Base-by-base conservation (phyloP, 495 filamentous ascomycete species). In the Sporormia fimetaria region DNA sequence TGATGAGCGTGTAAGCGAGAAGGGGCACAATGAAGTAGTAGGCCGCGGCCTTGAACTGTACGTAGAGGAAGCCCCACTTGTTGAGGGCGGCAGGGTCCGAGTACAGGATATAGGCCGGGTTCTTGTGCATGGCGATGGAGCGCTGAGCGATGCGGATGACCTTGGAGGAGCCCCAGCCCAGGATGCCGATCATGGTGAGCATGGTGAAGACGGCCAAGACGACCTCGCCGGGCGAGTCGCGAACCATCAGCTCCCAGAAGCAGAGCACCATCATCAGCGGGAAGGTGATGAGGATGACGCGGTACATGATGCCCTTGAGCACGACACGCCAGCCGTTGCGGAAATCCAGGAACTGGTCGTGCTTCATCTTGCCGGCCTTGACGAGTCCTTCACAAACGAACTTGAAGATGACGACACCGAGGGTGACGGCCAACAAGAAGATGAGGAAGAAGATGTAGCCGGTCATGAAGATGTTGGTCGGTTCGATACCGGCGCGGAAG, bases 51-150 rank as follows among this genome's bases (percentile, higher is more conserved):
- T 87, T 81, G 68, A 94, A 96, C 60, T 95, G 90, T 40, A 98
- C 84, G 58, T 98, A 98, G 21, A 98, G 66, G 66, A 96, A 98
- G 11, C 90, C 90, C 90, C 90, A 95, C 66, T 94, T 93, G 75
- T 98, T 95, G 43, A 98, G 66, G 23, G 82, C 77, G 34, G 81
- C 71, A 7, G 87, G 85, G 55, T 98, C 90, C 6, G 90, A 94
- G 67, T 93, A 98, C 25, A 98, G 74, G 51, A 95, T 94, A 56
- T 95, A 96, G 32, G 86, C 88, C 8, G 90, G 88, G 60, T 95
- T 98, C 57, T 85, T 85, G 71, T 98, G 88, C 73, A 94, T 82
- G 8, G 73, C 63, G 40, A 94, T 77, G 4, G 87, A 94, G 39
- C 85, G 81, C 48, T 80, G 83, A 12, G 90, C 90, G 37, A 98